phyloP scores from a whole-genome alignment of 2,329 filamentous ascomycete species.

The Septoria linicola region DNA sequence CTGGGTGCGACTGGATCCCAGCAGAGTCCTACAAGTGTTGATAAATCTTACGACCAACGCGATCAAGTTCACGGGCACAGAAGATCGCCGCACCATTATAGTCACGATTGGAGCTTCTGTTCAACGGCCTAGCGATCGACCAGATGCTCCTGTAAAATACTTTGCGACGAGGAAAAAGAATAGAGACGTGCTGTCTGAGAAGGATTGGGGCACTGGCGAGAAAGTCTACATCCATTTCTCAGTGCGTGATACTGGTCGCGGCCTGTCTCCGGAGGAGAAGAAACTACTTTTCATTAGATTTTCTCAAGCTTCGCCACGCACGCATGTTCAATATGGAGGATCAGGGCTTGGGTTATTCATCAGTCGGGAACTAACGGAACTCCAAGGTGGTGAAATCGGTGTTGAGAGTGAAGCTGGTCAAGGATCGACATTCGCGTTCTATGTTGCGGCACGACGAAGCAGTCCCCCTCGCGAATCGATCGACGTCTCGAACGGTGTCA shows the following conservation, averaged over 20 bases:
- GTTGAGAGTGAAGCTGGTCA: slow-evolving; percentile 65
- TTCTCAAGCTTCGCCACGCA: slow-evolving; percentile 72
- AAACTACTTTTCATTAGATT: slow-evolving; percentile 75
- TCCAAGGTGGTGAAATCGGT: slow-evolving; percentile 78
- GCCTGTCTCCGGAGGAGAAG: slow-evolving; percentile 66
- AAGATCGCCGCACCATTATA: slow-evolving; percentile 61
- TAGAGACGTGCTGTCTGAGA: slow-evolving; percentile 49
- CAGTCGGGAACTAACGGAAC: slow-evolving; percentile 72
- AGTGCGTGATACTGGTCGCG: slow-evolving; percentile 72
- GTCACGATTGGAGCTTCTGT: slow-evolving; percentile 65
- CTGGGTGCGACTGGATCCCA: slow-evolving; percentile 72
- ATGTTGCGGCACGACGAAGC: slow-evolving; percentile 66
- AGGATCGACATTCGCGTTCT: slow-evolving; percentile 75
- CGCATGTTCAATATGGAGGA: slow-evolving; percentile 76
- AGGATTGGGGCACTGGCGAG: slow-evolving; percentile 70
- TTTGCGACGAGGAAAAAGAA: slow-evolving; percentile 57
- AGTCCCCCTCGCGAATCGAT: slow-evolving; percentile 36
- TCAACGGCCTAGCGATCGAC: slow-evolving; percentile 50
- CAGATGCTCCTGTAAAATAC: slow-evolving; percentile 55
- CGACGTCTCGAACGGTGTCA: slow-evolving; percentile 19
- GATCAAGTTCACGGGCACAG: slow-evolving; percentile 73
- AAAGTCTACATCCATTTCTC: slow-evolving; percentile 68
- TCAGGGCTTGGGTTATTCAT: slow-evolving; percentile 79
- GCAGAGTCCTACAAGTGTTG: slow-evolving; percentile 70
- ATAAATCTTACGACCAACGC: slow-evolving; percentile 76